A percentile compares a stretch with the other conserved stretches of the same genome.
Evolutionary conservation across 768 basidiomycete species (phyloP).

Genomic region (Mycena polygramma): DNA sequence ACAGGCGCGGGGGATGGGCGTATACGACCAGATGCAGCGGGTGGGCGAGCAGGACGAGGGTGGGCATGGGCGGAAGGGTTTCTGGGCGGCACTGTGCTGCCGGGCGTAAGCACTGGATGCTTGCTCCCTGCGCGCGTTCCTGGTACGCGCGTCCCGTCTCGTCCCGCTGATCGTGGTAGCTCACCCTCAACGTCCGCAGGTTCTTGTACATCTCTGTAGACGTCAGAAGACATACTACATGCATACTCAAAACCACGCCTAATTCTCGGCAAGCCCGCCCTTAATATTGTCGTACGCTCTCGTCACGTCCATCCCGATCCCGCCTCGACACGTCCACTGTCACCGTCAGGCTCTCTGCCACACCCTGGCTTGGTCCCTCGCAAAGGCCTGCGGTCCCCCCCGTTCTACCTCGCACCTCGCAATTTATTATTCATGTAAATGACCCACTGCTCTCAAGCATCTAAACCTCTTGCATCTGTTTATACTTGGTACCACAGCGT

Average conservation of each 20-base stretch:
- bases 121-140: slow-evolving; percentile 20
- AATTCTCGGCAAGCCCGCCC: slow-evolving; percentile 35
- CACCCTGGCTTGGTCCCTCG: slow-evolving; percentile 7
- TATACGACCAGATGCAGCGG: slow-evolving; percentile 77
- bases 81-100: slow-evolving; percentile 79
- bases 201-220: slow-evolving; percentile 33
- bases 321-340: slow-evolving; percentile 9
- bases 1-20: slow-evolving; percentile 64
- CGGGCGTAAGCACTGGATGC: slow-evolving; percentile 61
- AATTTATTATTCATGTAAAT: slow-evolving; percentile 22
- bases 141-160: slow-evolving; percentile 14
- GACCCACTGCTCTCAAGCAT: slow-evolving; percentile 22
- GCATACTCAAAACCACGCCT: slow-evolving; percentile 35
- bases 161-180: no score
- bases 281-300: slow-evolving; percentile 32
- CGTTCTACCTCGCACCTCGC: not conserved
- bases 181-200: not conserved
- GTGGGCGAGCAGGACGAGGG: slow-evolving; percentile 74
- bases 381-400: slow-evolving; percentile 25
- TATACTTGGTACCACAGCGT: slow-evolving; percentile 31
- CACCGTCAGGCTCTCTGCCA: slow-evolving; percentile 11
- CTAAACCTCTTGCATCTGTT: slow-evolving; percentile 36
- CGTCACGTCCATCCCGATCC: slow-evolving; percentile 16
- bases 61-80: slow-evolving; percentile 66
- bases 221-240: slow-evolving; percentile 22